A percentile compares a stretch with the other conserved stretches of the same genome.
These are phyloP conservation scores for Candida ipomoeae DNA, from an alignment of 805 yeast species.

Conservation along the genomic window DNA sequence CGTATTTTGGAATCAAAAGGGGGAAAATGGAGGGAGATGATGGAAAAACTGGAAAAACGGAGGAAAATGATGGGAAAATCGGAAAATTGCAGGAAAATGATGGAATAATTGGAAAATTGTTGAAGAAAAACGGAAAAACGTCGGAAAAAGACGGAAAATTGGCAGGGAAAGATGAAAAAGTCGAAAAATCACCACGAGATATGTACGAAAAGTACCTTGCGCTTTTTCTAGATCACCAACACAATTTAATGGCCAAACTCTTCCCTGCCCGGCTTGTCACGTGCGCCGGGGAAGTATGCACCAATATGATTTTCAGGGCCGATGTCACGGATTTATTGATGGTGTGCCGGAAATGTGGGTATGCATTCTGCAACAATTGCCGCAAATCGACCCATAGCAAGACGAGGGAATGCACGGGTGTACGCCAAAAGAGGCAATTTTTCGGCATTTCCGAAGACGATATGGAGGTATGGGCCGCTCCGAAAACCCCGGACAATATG, in stretches of 20 bases:
- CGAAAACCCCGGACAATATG: conserved; percentile 23
- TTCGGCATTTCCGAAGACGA: conserved; percentile 29
- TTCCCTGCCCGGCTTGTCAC: conserved; percentile 47
- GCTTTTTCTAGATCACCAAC: conserved; percentile 36
- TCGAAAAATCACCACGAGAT: neutral
- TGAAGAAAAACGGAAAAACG: no score
- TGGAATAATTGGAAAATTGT: no score
- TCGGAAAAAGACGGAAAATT: no score
- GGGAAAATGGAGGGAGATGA: no score
- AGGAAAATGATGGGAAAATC: no score
- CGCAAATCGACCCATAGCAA: conserved; percentile 60
- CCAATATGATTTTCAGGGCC: conserved; percentile 43
- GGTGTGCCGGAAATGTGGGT: conserved; percentile 46
- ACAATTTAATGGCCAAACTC: conserved; percentile 39
- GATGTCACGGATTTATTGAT: conserved; percentile 45
- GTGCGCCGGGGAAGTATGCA: conserved; percentile 49
- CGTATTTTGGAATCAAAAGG: conserved; percentile 20
- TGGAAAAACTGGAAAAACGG: no score
- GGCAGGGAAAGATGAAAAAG: no score
- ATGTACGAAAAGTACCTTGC: conserved; percentile 25
- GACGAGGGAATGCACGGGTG: conserved; percentile 39
- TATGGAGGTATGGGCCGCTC: conserved; percentile 35
- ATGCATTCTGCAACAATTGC: conserved; percentile 56
- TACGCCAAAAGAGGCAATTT: conserved; percentile 17
- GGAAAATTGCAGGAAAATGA: no score